Evolutionary conservation across 106 monocot genomes (phyloP), one percentile per base, ranked within the genome.

Genomic region (Amphibolis antarctica): DNA sequence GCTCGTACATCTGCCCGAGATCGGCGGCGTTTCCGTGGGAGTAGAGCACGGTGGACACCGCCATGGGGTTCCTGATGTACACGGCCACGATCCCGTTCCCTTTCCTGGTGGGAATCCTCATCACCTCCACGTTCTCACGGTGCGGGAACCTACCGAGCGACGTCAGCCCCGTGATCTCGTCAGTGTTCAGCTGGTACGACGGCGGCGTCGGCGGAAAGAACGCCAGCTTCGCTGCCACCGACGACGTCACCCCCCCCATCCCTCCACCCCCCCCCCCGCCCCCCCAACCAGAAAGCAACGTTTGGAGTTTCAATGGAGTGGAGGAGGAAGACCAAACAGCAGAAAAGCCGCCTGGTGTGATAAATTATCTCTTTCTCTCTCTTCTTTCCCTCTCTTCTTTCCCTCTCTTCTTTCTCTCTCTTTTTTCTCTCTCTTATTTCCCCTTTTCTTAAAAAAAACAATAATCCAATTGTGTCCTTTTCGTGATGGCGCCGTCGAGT

Each of bases 11-110:
- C 77, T 86, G 86, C 19, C 83, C 86, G 55, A 86, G 77, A 63
- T 86, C 86, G 30, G 86, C 82, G 60, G 86, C 86, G 68, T 86
- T 86, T 43, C 86, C 86, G 61, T 86, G 86, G 47, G 86, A 86
- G 57, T 83, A 86, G 28, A 86, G 80, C 14, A 86, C 46, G 28
- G 86, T 86, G 29, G 79, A 80, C 20, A 26, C 65, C 5, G 86
- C 83, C 70, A 75, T 62, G 42, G 86, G 83, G 66, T 86, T 62
- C 28, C 86, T 62, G 31, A 86, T 69, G 65, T 83, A 73, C 55
- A 86, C 63, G n/a, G 80, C 83, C 9, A 83, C 86, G 64, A 86
- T 80, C 56, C 71, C 58, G 52, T 70, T 70, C 12, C 77, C 82
- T 54, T 70, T 73, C 29, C 82, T 73, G 9, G 86, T 86, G 25